These are phyloP conservation scores for Pythium vanterpoolii DNA, from an alignment of 352 stramenopile genomes.

Conservation along the genomic window DNA sequence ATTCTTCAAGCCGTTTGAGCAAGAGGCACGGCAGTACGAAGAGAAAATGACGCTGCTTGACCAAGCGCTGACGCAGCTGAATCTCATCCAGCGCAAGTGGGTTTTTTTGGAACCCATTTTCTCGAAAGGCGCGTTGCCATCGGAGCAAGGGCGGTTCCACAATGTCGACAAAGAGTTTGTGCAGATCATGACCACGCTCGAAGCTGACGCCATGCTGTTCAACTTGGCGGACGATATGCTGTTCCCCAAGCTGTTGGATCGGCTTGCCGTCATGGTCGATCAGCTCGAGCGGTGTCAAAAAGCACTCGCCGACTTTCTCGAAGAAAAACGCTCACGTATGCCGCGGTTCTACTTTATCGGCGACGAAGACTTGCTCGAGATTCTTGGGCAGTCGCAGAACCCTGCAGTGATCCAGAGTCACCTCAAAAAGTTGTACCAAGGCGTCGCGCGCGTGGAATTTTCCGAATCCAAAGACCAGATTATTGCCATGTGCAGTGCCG, in stretches of 20 bases:
- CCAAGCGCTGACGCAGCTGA: slow-evolving; percentile 78
- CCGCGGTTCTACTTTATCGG: slow-evolving; percentile 97
- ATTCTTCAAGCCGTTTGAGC: slow-evolving; percentile 95
- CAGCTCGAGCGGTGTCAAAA: slow-evolving; percentile 95
- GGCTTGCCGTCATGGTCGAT: slow-evolving; percentile 85
- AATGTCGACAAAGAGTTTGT: slow-evolving; percentile 93
- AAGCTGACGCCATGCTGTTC: slow-evolving; percentile 90
- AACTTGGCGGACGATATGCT: slow-evolving; percentile 90
- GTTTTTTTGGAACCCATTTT: slow-evolving; percentile 97
- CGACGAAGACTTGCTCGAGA: slow-evolving; percentile 95
- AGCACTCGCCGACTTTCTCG: slow-evolving; percentile 92
- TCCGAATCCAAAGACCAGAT: slow-evolving; percentile 81
- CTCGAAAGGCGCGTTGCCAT: slow-evolving; percentile 89
- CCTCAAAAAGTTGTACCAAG: slow-evolving; percentile 96
- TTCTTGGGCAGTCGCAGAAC: slow-evolving; percentile 92
- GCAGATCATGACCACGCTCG: slow-evolving; percentile 89
- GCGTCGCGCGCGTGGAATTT: slow-evolving; percentile 91
- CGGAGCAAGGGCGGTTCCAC: slow-evolving; percentile 88
- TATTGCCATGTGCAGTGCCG: slow-evolving; percentile 82
- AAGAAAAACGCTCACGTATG: slow-evolving; percentile 91
- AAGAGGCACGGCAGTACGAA: slow-evolving; percentile 89
- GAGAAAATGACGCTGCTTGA: slow-evolving; percentile 87
- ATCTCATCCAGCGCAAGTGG: slow-evolving; percentile 95
- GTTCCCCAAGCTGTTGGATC: slow-evolving; percentile 84
- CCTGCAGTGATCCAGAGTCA: slow-evolving; percentile 93